Percentiles rank a stretch among this genome's conserved stretches.
These are phyloP conservation scores for Pisolithus tinctorius DNA, from an alignment of 768 basidiomycete species.

Conservation along the genomic window DNA sequence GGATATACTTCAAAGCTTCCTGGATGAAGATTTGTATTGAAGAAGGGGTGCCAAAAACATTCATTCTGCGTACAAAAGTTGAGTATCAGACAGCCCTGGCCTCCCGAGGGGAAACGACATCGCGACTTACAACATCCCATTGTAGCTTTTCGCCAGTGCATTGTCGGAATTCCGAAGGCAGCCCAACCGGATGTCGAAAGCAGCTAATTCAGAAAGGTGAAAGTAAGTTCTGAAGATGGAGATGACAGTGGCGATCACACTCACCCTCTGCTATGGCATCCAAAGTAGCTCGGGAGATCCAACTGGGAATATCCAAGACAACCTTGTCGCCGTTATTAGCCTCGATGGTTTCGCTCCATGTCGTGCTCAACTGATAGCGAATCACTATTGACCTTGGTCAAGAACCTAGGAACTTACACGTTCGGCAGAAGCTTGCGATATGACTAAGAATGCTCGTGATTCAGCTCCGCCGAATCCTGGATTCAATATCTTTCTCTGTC, in stretches of 20 bases:
- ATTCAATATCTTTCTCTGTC: constrained; percentile 48
- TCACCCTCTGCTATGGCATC: constrained; percentile 47
- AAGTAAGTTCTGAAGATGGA: background rate
- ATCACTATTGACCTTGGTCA: background rate
- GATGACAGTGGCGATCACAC: background rate
- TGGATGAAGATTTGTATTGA: constrained; percentile 23
- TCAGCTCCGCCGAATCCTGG: constrained; percentile 51
- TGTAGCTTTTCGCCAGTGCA: constrained; percentile 4
- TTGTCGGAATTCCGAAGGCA: constrained; percentile 22
- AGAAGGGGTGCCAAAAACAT: constrained; percentile 7
- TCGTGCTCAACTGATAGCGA: constrained; percentile 10
- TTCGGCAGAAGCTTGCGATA: constrained; percentile 36
- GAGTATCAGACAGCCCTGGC: background rate
- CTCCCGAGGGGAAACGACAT: background rate
- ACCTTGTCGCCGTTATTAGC: constrained; percentile 4
- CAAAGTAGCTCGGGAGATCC: constrained; percentile 39
- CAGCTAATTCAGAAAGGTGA: constrained; percentile 22
- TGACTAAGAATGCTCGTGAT: constrained; percentile 41
- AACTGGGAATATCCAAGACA: constrained; percentile 18
- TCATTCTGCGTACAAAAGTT: background rate
- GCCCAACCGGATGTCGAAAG: constrained; percentile 45
- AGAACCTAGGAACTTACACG: constrained; percentile 8
- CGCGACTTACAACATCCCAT: constrained; percentile 1
- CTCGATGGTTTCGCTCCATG: constrained; percentile 18
- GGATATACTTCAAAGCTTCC: constrained; percentile 25